phyloP scores from a whole-genome alignment of 257 asterid genomes.

The Solanum clarkiae region DNA sequence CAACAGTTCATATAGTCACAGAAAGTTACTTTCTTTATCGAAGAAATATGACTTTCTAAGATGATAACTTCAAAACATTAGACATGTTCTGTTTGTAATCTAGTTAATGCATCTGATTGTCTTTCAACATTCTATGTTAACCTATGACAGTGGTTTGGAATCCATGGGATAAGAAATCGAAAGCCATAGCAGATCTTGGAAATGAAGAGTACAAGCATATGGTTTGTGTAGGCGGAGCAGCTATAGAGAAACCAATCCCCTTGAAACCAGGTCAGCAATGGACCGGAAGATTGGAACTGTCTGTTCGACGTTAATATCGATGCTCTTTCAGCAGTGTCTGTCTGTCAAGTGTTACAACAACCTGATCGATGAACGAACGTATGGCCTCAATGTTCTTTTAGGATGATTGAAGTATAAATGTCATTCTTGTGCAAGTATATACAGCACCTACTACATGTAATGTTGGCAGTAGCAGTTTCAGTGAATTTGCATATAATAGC shows the following conservation, averaged over 20 bases:
- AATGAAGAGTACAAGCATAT: conserved; percentile 72
- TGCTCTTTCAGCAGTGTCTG: background rate
- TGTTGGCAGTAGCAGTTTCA: background rate
- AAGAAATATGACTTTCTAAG: background rate
- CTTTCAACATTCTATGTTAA: background rate
- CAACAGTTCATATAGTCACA: background rate
- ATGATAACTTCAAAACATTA: background rate
- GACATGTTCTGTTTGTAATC: background rate
- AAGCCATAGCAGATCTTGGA: conserved; percentile 46
- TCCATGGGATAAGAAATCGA: conserved; percentile 80
- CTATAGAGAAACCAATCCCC: conserved; percentile 53
- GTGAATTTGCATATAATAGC: background rate
- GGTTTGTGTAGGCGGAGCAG: conserved; percentile 79
- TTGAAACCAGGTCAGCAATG: conserved; percentile 77
- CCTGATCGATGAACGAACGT: background rate
- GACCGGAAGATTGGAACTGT: conserved; percentile 58
- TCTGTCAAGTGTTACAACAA: background rate
- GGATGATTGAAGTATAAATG: background rate
- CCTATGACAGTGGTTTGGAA: conserved; percentile 64
- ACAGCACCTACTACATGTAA: background rate
- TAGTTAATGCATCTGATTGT: background rate
- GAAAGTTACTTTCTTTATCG: background rate
- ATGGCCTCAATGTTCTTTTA: background rate
- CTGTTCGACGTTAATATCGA: conserved; percentile 2
- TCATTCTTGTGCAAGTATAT: background rate